These are phyloP conservation scores for Calocybe cyanea DNA, from an alignment of 768 basidiomycete genomes.

Conservation along the genomic window DNA sequence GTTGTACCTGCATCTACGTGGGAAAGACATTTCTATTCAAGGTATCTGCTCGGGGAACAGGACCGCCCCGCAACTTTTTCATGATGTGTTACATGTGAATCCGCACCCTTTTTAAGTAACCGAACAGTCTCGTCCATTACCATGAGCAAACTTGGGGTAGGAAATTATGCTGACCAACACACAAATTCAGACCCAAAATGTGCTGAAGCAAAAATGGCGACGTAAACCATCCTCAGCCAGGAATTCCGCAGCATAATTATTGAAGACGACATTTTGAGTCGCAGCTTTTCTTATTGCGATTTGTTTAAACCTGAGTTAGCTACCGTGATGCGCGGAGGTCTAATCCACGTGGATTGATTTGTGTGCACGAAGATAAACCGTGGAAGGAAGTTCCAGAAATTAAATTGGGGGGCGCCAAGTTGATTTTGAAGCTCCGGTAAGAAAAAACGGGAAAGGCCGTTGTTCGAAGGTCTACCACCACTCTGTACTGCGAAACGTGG, in stretches of 20 bases:
- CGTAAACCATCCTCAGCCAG: neutral
- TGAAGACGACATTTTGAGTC: neutral
- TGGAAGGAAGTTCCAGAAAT: neutral
- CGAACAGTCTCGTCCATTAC: no score
- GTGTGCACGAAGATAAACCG: neutral
- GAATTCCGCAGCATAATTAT: neutral
- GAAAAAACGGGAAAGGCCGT: neutral
- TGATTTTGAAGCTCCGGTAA: neutral
- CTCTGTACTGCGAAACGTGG: neutral
- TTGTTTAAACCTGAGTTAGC: neutral
- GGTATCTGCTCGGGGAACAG: no score
- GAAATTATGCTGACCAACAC: no score
- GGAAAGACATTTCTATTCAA: no score
- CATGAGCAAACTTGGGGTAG: no score
- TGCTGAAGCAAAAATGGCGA: neutral
- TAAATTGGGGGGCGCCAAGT: neutral
- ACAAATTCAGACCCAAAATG: no score
- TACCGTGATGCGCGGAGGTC: slow-evolving; percentile 7
- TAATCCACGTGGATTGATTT: neutral
- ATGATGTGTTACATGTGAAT: no score
- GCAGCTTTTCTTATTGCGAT: neutral
- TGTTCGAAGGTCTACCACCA: neutral
- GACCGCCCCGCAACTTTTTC: no score
- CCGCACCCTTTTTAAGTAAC: no score
- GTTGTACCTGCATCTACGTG: no score